These are phyloP conservation scores for Aegle marmelos DNA, from an alignment of 345 rosid genomes.

Conservation along the genomic window DNA sequence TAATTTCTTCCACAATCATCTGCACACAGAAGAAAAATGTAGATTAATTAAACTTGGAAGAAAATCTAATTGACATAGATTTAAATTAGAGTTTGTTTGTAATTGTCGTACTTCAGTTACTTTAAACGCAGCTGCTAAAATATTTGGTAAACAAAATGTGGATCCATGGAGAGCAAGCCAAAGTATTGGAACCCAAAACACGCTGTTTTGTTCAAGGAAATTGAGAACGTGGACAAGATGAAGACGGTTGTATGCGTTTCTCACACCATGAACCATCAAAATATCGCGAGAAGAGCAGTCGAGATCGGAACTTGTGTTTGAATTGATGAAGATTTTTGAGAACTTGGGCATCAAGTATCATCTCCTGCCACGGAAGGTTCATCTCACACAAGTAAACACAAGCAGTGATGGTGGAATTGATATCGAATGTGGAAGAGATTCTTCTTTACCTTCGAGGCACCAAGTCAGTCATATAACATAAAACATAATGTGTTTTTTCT, in stretches of 20 bases:
- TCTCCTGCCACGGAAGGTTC: slow-evolving; percentile 54
- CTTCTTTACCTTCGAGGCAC: too few relatives aligned
- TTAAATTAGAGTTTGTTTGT: too few relatives aligned
- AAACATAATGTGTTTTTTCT: too few relatives aligned
- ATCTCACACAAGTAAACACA: slow-evolving; percentile 32
- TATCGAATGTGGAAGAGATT: too few relatives aligned
- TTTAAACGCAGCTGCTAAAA: too few relatives aligned
- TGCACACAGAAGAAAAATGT: too few relatives aligned
- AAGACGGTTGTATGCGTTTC: slow-evolving; percentile 37
- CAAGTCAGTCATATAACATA: too few relatives aligned
- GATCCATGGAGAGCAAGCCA: slow-evolving; percentile 60
- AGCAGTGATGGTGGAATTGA: background rate
- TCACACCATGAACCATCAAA: slow-evolving; percentile 67
- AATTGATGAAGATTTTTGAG: slow-evolving; percentile 51
- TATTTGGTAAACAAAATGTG: too few relatives aligned
- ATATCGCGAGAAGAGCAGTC: slow-evolving; percentile 39
- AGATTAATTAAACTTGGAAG: too few relatives aligned
- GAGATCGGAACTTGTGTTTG: slow-evolving; percentile 50
- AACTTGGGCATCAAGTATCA: slow-evolving; percentile 46
- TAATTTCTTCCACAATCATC: too few relatives aligned
- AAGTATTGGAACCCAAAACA: slow-evolving; percentile 56
- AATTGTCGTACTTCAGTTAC: too few relatives aligned
- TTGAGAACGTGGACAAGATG: slow-evolving; percentile 52
- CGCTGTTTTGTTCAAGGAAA: slow-evolving; percentile 39
- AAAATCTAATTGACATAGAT: too few relatives aligned